These are phyloP conservation scores for Agrostemma githago DNA, from an alignment of 148 eudicot species.

Conservation along the genomic window DNA sequence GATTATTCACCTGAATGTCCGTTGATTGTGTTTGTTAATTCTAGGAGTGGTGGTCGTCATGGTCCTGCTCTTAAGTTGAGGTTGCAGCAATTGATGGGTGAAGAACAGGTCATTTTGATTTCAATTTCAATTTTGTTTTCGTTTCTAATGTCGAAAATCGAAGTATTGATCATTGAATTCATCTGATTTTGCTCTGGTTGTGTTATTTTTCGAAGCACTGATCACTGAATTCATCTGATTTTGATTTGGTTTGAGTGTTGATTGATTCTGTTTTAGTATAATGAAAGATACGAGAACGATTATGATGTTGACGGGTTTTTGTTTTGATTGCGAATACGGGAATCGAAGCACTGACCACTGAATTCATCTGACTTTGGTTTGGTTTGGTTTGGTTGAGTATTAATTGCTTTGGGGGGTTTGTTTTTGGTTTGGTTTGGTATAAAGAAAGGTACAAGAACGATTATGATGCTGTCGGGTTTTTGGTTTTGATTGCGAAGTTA, in stretches of 20 bases:
- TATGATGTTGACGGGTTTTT: not conserved
- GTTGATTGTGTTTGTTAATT: conserved; percentile 71
- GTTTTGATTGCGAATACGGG: conserved; percentile 57
- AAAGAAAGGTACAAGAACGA: not conserved
- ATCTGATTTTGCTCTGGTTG: no score
- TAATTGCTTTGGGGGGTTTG: not conserved
- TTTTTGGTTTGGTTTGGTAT: not conserved
- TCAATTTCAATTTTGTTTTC: not conserved
- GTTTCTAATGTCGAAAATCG: no score
- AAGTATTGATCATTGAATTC: no score
- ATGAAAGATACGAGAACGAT: not conserved
- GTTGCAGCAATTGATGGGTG: conserved; percentile 71
- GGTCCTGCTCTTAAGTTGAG: conserved; percentile 64
- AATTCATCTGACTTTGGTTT: not conserved
- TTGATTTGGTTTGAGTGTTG: not conserved
- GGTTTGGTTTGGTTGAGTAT: not conserved
- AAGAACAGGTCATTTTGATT: conserved; percentile 60
- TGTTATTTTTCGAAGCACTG: no score
- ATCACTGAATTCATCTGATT: no score
- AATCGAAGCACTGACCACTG: not conserved
- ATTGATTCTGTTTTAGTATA: not conserved
- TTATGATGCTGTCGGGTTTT: not conserved
- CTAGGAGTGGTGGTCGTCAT: conserved; percentile 82
- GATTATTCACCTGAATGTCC: conserved; percentile 44
- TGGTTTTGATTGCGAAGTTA: conserved; percentile 43